phyloP scores from a whole-genome alignment of 2,329 filamentous ascomycete genomes.

The Aspergillus sp. region DNA sequence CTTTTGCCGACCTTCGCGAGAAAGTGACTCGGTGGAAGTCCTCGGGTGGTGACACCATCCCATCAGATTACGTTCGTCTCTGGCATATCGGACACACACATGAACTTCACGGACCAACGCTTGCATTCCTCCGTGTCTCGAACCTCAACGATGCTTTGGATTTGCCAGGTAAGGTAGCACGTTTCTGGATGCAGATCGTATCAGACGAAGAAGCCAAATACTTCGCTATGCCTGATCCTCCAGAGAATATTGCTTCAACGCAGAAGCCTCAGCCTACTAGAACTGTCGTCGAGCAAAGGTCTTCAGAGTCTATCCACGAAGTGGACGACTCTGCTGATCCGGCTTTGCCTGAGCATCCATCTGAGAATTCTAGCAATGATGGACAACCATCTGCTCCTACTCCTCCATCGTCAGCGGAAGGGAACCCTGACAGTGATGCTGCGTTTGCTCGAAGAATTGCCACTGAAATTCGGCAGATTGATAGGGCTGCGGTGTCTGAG shows the following conservation, averaged over 20 bases:
- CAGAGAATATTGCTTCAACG: slow-evolving; percentile 12
- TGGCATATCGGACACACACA: slow-evolving; percentile 35
- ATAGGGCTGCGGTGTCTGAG: slow-evolving; percentile 11
- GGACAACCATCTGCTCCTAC: background rate
- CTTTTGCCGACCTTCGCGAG: slow-evolving; percentile 31
- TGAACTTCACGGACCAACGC: slow-evolving; percentile 25
- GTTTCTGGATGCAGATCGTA: slow-evolving; percentile 35
- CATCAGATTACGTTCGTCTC: slow-evolving; percentile 31
- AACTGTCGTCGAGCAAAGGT: slow-evolving; percentile 20
- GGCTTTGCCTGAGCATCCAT: background rate
- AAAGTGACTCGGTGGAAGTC: slow-evolving; percentile 29
- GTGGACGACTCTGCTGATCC: background rate
- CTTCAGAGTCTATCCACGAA: slow-evolving; percentile 18
- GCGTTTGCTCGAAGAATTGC: slow-evolving; percentile 25
- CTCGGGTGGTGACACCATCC: slow-evolving; percentile 14
- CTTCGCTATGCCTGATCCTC: slow-evolving; percentile 32
- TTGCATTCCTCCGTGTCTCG: slow-evolving; percentile 29
- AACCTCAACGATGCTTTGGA: slow-evolving; percentile 25
- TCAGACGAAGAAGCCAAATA: slow-evolving; percentile 31
- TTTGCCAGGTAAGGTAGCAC: slow-evolving; percentile 19
- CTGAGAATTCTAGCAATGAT: background rate
- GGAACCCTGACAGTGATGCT: background rate
- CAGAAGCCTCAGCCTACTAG: slow-evolving; percentile 27
- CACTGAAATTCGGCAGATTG: slow-evolving; percentile 20
- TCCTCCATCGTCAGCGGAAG: background rate